These are phyloP conservation scores for Metschnikowia shivogae DNA, from an alignment of 805 yeast genomes.

Conservation along the genomic window DNA sequence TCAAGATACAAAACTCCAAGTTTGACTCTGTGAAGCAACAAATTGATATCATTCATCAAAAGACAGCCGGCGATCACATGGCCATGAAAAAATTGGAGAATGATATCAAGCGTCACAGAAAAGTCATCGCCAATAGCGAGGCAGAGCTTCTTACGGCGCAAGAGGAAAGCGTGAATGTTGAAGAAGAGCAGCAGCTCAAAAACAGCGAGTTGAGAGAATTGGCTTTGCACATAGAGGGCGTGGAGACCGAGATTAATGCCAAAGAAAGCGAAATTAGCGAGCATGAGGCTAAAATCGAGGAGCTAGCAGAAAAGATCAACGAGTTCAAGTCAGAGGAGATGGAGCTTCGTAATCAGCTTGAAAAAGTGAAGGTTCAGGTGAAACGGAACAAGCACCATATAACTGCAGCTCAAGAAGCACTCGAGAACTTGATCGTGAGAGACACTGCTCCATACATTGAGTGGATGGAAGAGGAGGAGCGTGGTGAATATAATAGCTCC, in stretches of 20 bases:
- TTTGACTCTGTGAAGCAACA: slow-evolving; percentile 72
- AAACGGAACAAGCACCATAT: slow-evolving; percentile 38
- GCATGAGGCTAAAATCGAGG: slow-evolving; percentile 23
- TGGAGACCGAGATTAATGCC: slow-evolving; percentile 36
- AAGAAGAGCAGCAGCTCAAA: slow-evolving; percentile 19
- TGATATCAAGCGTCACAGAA: slow-evolving; percentile 54
- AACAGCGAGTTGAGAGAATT: slow-evolving; percentile 24
- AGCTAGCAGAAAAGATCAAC: slow-evolving; percentile 47
- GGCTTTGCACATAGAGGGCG: slow-evolving; percentile 23
- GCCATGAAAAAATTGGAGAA: slow-evolving; percentile 58
- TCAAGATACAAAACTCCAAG: slow-evolving; percentile 73
- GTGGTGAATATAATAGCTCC: slow-evolving; percentile 29
- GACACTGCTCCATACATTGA: slow-evolving; percentile 49
- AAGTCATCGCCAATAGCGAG: slow-evolving; percentile 43
- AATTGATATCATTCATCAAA: slow-evolving; percentile 55
- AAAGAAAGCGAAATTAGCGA: slow-evolving; percentile 38
- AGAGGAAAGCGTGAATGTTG: slow-evolving; percentile 21
- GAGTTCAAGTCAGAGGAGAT: slow-evolving; percentile 61
- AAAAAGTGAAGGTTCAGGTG: slow-evolving; percentile 45
- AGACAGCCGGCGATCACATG: slow-evolving; percentile 53
- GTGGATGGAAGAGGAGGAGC: slow-evolving; percentile 47
- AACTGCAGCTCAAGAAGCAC: slow-evolving; percentile 34
- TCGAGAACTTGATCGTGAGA: slow-evolving; percentile 45
- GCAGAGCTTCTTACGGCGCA: slow-evolving; percentile 38
- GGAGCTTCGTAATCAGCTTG: slow-evolving; percentile 61